Conservation (phyloP, 2,329 filamentous ascomycete species). For the Hypoxylon sp. region DNA sequence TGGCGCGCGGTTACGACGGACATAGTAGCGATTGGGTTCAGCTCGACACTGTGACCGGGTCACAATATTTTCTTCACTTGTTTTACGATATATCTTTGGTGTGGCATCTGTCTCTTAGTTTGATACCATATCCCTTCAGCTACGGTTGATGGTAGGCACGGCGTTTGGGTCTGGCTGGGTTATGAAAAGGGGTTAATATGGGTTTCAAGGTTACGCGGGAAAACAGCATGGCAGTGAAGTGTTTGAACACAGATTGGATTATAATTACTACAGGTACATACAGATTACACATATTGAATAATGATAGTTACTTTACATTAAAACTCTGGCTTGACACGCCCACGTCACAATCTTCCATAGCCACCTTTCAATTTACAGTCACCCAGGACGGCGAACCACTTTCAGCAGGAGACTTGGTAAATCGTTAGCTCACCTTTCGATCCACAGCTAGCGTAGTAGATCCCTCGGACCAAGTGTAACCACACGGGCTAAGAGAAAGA, state of each 20-base stretch:
- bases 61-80: background rate
- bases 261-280: background rate
- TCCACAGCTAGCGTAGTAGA: background rate
- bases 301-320: slow-evolving; percentile 12
- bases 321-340: background rate
- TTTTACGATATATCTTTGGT: background rate
- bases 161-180: slow-evolving; percentile 23
- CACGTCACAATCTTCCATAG: background rate
- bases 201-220: background rate
- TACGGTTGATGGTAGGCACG: slow-evolving; percentile 12
- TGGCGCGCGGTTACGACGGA: background rate
- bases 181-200: background rate
- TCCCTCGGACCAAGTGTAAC: background rate
- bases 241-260: background rate
- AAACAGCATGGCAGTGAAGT: background rate
- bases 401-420: slow-evolving; percentile 11
- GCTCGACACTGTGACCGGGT: background rate
- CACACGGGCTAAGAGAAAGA: background rate
- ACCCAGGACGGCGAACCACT: slow-evolving; percentile 5
- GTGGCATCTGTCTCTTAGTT: background rate
- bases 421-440: background rate
- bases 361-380: slow-evolving; percentile 1
- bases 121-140: slow-evolving; percentile 7
- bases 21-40: background rate
- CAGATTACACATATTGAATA: slow-evolving; percentile 6